A percentile compares a stretch with the other conserved stretches of the same genome.
Evolutionary conservation across 768 basidiomycete species (phyloP).

Genomic region (Hygrophoropsis aurantiaca): DNA sequence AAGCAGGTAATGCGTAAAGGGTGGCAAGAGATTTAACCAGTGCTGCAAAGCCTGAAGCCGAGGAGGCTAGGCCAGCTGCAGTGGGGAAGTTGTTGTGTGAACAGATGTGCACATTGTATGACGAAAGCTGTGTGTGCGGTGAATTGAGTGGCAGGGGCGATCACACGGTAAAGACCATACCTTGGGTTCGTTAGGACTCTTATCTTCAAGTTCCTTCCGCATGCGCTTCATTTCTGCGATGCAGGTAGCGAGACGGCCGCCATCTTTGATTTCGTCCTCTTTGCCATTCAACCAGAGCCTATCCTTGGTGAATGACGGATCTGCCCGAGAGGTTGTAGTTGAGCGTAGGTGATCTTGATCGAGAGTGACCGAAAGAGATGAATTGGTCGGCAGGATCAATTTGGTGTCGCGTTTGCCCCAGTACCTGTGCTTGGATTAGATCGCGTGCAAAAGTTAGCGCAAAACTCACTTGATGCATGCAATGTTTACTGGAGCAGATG

Average conservation of each 20-base stretch:
- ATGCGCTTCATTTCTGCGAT: slow-evolving; percentile 84
- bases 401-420: slow-evolving; percentile 98
- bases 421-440: slow-evolving; percentile 57
- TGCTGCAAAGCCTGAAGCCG: slow-evolving; percentile 95
- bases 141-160: slow-evolving; percentile 3
- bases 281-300: slow-evolving; percentile 93
- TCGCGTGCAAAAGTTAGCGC: background rate
- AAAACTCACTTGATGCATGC: slow-evolving; percentile 88
- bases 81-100: slow-evolving; percentile 99
- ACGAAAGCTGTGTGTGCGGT: slow-evolving; percentile 52
- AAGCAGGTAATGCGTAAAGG: slow-evolving; percentile 78
- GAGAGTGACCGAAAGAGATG: slow-evolving; percentile 96
- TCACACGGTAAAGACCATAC: slow-evolving; percentile 36
- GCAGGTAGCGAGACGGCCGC: slow-evolving; percentile 79
- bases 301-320: slow-evolving; percentile 71
- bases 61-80: slow-evolving; percentile 95
- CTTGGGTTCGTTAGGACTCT: slow-evolving; percentile 62
- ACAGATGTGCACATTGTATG: slow-evolving; percentile 78
- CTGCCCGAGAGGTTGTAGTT: slow-evolving; percentile 89
- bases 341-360: slow-evolving; percentile 94
- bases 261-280: slow-evolving; percentile 84
- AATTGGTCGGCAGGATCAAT: slow-evolving; percentile 96
- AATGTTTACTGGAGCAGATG: slow-evolving; percentile 94
- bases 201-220: slow-evolving; percentile 72
- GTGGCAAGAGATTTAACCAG: slow-evolving; percentile 86